Evolutionary conservation across 2,329 filamentous ascomycete genomes (phyloP), one percentile per base, ranked within the genome.

Genomic region (Sarocladium kiliense): DNA sequence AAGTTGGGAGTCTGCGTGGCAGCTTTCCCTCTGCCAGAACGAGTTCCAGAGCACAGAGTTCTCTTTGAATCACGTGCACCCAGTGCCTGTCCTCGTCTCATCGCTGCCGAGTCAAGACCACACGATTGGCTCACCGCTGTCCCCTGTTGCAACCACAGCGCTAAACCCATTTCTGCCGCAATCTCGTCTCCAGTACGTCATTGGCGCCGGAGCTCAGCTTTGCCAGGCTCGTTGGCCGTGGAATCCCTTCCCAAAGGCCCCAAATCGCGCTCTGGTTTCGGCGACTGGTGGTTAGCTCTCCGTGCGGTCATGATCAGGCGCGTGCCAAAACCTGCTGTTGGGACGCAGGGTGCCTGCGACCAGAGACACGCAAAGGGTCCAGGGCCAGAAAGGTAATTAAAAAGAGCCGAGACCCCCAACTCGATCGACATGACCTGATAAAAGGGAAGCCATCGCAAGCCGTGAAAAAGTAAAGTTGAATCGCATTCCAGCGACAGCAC

Each of bases 141-240:
- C 19, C 30, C 30, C 27, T n/a, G 30, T 25, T 19, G 27, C 47
- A 9, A 36, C 6, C 47, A 10, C 23, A 14, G 18, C 26, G 47
- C 47, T 51, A 34, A n/a, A 51, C 30, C 47, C 6, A 21, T 51
- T 34, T 36, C 30, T 23, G 47, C 27, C 47, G 30, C n/a, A n/a
- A n/a, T n/a, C n/a, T n/a, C n/a, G n/a, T n/a, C n/a, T 34, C 47
- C 18, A 51, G 30, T 51, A 51, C 47, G 47, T 51, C 47, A 51
- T 51, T 51, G 47, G 47, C 47, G 47, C 27, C 27, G 47, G 16
- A 36, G 47, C 30, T 51, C 47, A 51, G 30, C 26, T 51, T 49
- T n/a, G n/a, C 41, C 44, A 11, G 26, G 44, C 7, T 25, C 4
- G 21, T 7, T n/a, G 3, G 23, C 7, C 44, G 3, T 7, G 9